phyloP scores from a whole-genome alignment of 768 basidiomycete species.

The Termitomyces sp. region DNA sequence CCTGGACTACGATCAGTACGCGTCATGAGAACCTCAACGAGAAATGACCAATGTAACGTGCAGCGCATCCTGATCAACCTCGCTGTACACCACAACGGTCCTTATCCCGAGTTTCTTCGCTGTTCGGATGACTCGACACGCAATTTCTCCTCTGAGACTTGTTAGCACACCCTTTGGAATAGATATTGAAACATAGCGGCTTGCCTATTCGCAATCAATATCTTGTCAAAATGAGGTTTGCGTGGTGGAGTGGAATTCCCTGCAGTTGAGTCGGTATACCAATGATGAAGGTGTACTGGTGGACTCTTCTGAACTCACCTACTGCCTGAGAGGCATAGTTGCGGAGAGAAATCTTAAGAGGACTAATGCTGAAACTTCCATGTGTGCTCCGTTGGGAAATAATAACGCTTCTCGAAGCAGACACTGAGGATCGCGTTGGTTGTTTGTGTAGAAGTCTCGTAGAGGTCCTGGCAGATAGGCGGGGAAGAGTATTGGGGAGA shows the following conservation, averaged over 20 bases:
- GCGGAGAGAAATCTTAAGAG: neutral
- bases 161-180: conserved; percentile 17
- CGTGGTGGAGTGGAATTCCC: conserved; percentile 28
- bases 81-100: conserved; percentile 91
- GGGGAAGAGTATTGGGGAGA: conserved; percentile 3
- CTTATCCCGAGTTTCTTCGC: conserved; percentile 84
- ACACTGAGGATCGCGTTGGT: neutral
- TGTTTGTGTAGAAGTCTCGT: neutral
- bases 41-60: conserved; percentile 73
- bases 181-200: conserved; percentile 23
- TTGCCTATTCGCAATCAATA: conserved; percentile 27
- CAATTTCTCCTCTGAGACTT: conserved; percentile 80
- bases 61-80: conserved; percentile 75
- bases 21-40: neutral
- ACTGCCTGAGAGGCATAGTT: neutral
- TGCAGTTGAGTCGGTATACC: neutral
- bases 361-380: neutral
- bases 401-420: neutral
- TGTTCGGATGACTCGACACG: conserved; percentile 91
- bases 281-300: neutral
- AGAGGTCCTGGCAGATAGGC: neutral
- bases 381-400: neutral
- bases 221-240: conserved; percentile 22
- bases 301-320: neutral
- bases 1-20: conserved; percentile 30